Evolutionary conservation across 176 grass and related monocot species (phyloP).

Genomic region (Lolium multiflorum): DNA sequence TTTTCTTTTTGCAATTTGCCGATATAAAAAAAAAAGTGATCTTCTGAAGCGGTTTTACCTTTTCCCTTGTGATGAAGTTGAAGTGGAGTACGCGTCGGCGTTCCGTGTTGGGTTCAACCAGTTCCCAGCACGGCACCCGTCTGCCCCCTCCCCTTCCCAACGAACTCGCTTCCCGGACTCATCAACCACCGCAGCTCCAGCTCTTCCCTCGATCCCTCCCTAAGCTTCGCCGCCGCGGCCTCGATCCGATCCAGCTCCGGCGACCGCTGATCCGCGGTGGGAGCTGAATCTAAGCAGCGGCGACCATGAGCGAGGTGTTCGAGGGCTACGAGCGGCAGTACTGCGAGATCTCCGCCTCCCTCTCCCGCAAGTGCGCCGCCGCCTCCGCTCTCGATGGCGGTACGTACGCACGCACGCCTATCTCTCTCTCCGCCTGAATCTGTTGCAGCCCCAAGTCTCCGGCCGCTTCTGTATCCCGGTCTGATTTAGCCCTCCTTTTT

Average conservation of each 20-base stretch:
- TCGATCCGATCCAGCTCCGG: not conserved
- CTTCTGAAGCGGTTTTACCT: too few species aligned
- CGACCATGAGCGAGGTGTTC: constrained; percentile 84
- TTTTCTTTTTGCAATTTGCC: too few species aligned
- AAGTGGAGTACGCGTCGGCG: not conserved
- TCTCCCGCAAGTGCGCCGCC: constrained; percentile 67
- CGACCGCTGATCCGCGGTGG: not conserved
- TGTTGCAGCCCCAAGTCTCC: not conserved
- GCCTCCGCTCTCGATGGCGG: constrained; percentile 69
- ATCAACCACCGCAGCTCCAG: not conserved
- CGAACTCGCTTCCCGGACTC: not conserved
- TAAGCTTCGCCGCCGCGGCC: not conserved
- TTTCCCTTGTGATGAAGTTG: not conserved
- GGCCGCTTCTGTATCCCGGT: not conserved
- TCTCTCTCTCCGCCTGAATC: not conserved
- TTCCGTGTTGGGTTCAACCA: not conserved
- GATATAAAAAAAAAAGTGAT: too few species aligned
- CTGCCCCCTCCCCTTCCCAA: not conserved
- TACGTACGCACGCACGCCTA: not conserved
- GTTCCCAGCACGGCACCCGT: not conserved
- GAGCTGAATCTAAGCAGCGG: not conserved
- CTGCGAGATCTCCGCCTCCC: constrained; percentile 69
- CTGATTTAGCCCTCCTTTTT: not conserved
- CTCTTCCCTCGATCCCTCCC: not conserved
- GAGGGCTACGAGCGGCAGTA: constrained; percentile 87